Percentiles rank a stretch among this genome's conserved stretches.
Evolutionary conservation across 2,329 filamentous ascomycete genomes (phyloP).

Genomic region (Epichloe uncinata): DNA sequence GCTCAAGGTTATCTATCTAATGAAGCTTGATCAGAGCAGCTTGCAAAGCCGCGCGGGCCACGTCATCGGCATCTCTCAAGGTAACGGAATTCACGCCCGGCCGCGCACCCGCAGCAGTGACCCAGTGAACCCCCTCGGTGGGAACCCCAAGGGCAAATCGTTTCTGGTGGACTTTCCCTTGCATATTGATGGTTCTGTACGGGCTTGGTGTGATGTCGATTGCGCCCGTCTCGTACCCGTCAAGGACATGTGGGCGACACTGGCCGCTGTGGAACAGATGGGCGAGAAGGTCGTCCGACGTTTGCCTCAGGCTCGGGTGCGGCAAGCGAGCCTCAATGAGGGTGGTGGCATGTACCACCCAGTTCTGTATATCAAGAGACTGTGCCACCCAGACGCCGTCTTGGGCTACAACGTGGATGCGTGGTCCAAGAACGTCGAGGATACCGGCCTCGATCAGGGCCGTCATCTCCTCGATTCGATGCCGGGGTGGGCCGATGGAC

Average conservation of each 20-base stretch:
- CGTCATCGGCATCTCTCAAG: conserved; percentile 3
- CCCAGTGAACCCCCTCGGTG: conserved; percentile 5
- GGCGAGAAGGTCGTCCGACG: conserved; percentile 1
- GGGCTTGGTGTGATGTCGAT: conserved; percentile 3
- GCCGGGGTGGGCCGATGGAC: conserved; percentile 3
- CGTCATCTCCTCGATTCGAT: conserved; percentile 5
- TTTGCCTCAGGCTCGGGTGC: background rate
- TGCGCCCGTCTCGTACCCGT: conserved; percentile 4
- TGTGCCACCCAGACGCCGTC: conserved; percentile 1
- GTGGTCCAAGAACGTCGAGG: conserved; percentile 3
- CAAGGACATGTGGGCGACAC: conserved; percentile 3
- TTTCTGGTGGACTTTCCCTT: conserved; percentile 1
- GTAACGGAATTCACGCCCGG: conserved; percentile 5
- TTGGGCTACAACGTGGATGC: background rate
- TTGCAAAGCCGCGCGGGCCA: conserved; percentile 3
- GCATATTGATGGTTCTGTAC: background rate
- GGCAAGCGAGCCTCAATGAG: conserved; percentile 4
- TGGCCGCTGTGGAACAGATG: conserved; percentile 1
- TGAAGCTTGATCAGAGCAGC: background rate
- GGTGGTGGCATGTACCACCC: background rate
- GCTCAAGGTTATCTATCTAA: too few species aligned
- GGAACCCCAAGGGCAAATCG: conserved; percentile 3
- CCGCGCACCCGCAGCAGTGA: conserved; percentile 4
- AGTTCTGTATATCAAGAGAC: background rate
- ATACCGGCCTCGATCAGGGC: conserved; percentile 3